phyloP scores from a whole-genome alignment of 179 eudicot species.

The Silene noctiflora region DNA sequence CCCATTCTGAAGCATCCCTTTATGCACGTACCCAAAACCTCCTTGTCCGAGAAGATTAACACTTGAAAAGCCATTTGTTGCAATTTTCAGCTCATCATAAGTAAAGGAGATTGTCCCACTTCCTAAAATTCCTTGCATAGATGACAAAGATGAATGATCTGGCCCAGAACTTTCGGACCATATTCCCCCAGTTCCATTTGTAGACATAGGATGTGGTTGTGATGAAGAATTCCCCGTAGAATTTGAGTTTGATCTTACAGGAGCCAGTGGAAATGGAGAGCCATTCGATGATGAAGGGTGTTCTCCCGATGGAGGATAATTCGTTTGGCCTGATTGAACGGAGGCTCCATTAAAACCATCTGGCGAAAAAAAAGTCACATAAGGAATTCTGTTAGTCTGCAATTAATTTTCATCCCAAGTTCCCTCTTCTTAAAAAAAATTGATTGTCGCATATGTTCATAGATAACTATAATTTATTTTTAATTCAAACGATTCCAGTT shows the following conservation, averaged over 20 bases:
- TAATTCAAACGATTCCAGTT: neutral
- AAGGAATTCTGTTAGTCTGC: neutral
- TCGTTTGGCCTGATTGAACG: conserved; percentile 26
- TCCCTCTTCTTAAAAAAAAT: neutral
- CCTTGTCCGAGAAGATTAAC: conserved; percentile 92
- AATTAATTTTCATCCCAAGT: neutral
- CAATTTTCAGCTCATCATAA: conserved; percentile 78
- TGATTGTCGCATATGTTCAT: neutral
- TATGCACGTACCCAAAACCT: conserved; percentile 89
- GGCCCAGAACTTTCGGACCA: conserved; percentile 65
- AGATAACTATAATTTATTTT: neutral
- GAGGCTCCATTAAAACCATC: conserved; percentile 26
- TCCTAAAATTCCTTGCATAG: conserved; percentile 60
- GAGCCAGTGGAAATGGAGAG: conserved; percentile 39
- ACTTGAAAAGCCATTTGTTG: conserved; percentile 81
- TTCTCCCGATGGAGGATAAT: conserved; percentile 31
- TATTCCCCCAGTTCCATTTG: conserved; percentile 65
- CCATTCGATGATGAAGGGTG: conserved; percentile 24
- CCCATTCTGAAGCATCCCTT: conserved; percentile 86
- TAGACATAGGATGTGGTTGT: conserved; percentile 37
- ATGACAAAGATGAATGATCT: conserved; percentile 39
- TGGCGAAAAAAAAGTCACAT: conserved; percentile 14
- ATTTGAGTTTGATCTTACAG: conserved; percentile 39
- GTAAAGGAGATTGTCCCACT: conserved; percentile 61
- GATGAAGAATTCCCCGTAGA: conserved; percentile 33